phyloP scores from a whole-genome alignment of 1,284 basidiomycete genomes.

The Chalciporus sp. region DNA sequence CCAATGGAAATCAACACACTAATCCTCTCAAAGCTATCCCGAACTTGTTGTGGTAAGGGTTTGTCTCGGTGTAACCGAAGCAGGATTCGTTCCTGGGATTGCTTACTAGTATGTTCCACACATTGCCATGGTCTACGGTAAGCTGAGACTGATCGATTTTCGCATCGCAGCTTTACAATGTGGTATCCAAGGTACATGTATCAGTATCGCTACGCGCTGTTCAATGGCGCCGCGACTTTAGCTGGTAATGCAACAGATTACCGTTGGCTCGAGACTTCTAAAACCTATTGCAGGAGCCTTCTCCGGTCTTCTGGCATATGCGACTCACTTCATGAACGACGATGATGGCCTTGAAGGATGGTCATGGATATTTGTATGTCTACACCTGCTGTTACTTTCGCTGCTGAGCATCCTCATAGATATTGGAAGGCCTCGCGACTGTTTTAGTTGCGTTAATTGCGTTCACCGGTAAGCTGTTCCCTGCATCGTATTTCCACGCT shows the following conservation, averaged over 20 bases:
- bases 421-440: constrained; percentile 45
- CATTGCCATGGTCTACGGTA: constrained; percentile 29
- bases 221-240: constrained; percentile 38
- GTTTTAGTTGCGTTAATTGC: constrained; percentile 34
- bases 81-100: constrained; percentile 72
- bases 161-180: constrained; percentile 25
- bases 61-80: constrained; percentile 66
- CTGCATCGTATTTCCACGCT: too few species aligned
- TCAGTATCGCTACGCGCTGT: constrained; percentile 40
- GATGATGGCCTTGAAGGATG: constrained; percentile 30
- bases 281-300: constrained; percentile 34
- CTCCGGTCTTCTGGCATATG: constrained; percentile 35
- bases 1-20: neutral
- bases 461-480: constrained; percentile 27
- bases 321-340: constrained; percentile 28
- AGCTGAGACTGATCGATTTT: constrained; percentile 2
- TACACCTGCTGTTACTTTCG: neutral
- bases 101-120: constrained; percentile 55
- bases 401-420: constrained; percentile 26
- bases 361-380: constrained; percentile 44
- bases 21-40: constrained; percentile 45
- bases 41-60: constrained; percentile 64
- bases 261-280: neutral
- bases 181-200: constrained; percentile 40
- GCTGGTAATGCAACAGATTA: constrained; percentile 16